Evolutionary conservation across 345 rosid species (phyloP).

Genomic region (Pugionium cornutum): DNA sequence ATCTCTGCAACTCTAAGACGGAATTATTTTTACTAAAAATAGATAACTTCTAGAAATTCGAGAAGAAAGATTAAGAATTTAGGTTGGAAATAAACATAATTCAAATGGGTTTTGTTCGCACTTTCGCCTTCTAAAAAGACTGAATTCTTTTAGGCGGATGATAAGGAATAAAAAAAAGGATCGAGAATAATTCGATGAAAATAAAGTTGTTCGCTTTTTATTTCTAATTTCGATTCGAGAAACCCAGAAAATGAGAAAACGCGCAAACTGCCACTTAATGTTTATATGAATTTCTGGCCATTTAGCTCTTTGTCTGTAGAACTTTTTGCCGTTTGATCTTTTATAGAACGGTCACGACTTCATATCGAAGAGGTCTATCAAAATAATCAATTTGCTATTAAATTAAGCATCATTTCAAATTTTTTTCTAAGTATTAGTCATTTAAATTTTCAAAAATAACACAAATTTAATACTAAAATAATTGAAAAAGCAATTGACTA

Average conservation of each 20-base stretch:
- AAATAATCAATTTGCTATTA: no score
- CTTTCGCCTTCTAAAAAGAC: constrained; percentile 30
- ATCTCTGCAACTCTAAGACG: constrained; percentile 37
- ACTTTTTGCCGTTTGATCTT: constrained; percentile 37
- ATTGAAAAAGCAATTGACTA: no score
- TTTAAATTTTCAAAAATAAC: no score
- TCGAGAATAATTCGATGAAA: constrained; percentile 43
- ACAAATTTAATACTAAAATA: no score
- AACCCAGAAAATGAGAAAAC: constrained; percentile 42
- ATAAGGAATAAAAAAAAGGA: constrained; percentile 33
- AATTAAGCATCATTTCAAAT: no score
- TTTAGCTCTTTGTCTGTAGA: constrained; percentile 7
- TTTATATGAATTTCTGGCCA: constrained; percentile 30
- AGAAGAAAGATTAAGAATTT: constrained; percentile 38
- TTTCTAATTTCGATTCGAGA: constrained; percentile 23
- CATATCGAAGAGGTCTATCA: no score
- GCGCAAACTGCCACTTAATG: constrained; percentile 36
- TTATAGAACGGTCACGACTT: constrained; percentile 29
- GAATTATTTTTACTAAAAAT: constrained; percentile 37
- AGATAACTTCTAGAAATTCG: constrained; percentile 24
- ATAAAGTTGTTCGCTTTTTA: constrained; percentile 22
- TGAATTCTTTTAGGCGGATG: constrained; percentile 31
- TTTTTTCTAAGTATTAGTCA: no score
- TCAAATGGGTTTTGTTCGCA: constrained; percentile 27
- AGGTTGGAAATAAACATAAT: constrained; percentile 26